phyloP scores from a whole-genome alignment of 768 basidiomycete genomes.

The Leccinum olivaceopallidum region DNA sequence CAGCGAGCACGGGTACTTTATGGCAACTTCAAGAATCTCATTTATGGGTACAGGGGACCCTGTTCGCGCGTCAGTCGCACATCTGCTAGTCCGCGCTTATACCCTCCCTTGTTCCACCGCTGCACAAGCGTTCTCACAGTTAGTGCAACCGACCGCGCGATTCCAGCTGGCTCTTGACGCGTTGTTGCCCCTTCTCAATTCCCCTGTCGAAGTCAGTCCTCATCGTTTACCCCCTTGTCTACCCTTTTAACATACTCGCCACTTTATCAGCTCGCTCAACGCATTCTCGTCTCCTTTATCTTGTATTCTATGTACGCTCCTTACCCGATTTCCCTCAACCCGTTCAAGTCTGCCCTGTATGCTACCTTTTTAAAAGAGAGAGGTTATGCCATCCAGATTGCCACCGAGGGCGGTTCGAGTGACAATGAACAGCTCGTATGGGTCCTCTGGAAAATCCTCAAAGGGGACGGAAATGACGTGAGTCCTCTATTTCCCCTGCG shows the following conservation, averaged over 20 bases:
- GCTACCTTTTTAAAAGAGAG: constrained; percentile 69
- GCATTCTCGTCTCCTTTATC: constrained; percentile 78
- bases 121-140: constrained; percentile 71
- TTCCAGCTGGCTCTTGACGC: constrained; percentile 86
- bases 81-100: constrained; percentile 66
- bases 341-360: constrained; percentile 74
- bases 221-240: constrained; percentile 11
- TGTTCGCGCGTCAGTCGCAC: constrained; percentile 62
- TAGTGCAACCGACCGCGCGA: constrained; percentile 72
- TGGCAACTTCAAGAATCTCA: constrained; percentile 36
- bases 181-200: constrained; percentile 69
- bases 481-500: constrained; percentile 4
- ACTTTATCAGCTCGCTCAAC: constrained; percentile 56
- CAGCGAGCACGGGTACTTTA: constrained; percentile 29
- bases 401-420: constrained; percentile 49
- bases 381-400: constrained; percentile 53
- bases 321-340: constrained; percentile 77
- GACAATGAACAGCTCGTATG: constrained; percentile 79
- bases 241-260: constrained; percentile 15
- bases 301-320: constrained; percentile 80
- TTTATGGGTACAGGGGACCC: constrained; percentile 39
- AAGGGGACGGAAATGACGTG: constrained; percentile 81
- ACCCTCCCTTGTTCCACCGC: constrained; percentile 76
- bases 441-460: constrained; percentile 86
- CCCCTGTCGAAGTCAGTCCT: constrained; percentile 53